Conservation (phyloP, 164 flowering plant species). For the Nelumbo lutea region DNA sequence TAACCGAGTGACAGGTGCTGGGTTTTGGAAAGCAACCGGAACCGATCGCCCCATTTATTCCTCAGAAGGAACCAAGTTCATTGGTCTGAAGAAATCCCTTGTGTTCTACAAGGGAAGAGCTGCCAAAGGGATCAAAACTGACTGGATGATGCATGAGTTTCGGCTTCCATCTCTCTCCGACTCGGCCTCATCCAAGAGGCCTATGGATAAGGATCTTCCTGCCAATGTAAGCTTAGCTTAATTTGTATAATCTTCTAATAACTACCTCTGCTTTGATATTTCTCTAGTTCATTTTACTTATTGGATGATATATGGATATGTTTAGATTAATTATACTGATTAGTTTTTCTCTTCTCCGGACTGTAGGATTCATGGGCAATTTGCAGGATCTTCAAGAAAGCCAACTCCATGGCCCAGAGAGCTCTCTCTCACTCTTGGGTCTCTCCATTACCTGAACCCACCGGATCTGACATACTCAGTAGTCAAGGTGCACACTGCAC, state of each 20-base stretch:
- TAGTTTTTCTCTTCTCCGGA: background rate
- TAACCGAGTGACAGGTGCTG: conserved; percentile 86
- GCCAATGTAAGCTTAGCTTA: conserved; percentile 41
- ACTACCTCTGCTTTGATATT: background rate
- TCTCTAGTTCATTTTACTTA: background rate
- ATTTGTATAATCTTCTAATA: too few species aligned
- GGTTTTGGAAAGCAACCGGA: conserved; percentile 99
- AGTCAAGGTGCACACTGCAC: conserved; percentile 21
- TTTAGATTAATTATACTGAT: background rate
- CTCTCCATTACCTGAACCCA: conserved; percentile 32
- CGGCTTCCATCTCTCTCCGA: conserved; percentile 68
- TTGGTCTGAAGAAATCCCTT: conserved; percentile 92
- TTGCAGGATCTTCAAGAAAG: conserved; percentile 94
- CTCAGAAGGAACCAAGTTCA: conserved; percentile 75
- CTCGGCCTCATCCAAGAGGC: conserved; percentile 37
- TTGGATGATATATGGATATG: background rate
- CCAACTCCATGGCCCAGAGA: conserved; percentile 73
- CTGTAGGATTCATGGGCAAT: conserved; percentile 97
- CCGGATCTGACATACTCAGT: conserved; percentile 24
- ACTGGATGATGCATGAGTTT: conserved; percentile 99
- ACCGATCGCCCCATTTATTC: conserved; percentile 91
- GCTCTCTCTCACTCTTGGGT: conserved; percentile 81
- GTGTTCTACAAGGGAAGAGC: conserved; percentile 97
- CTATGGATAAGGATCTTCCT: conserved; percentile 50
- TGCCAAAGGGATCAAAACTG: conserved; percentile 90